These are phyloP conservation scores for Phialocephala subalpina DNA, from an alignment of 2,329 filamentous ascomycete species.

Conservation along the genomic window DNA sequence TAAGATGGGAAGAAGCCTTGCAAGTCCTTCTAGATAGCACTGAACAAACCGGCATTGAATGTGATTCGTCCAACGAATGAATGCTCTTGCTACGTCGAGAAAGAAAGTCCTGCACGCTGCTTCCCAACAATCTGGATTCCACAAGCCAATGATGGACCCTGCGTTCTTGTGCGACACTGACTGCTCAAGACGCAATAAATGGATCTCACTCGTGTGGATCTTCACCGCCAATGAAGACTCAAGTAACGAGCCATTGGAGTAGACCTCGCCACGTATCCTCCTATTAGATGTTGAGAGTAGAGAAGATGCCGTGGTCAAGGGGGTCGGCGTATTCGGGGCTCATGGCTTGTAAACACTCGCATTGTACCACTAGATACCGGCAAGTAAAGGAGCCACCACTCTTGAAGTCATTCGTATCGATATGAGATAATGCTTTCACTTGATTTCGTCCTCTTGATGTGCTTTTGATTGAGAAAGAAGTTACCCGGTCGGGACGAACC, in stretches of 20 bases:
- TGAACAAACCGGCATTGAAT: background rate
- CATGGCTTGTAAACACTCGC: background rate
- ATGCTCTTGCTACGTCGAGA: background rate
- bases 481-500: background rate
- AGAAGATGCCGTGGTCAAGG: background rate
- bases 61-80: background rate
- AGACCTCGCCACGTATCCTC: background rate
- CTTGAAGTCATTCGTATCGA: background rate
- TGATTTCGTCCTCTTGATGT: constrained; percentile 3
- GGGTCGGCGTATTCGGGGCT: background rate
- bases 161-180: background rate
- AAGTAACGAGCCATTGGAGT: background rate
- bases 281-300: background rate
- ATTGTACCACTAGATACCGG: constrained; percentile 1
- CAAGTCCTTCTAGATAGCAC: background rate
- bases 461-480: background rate
- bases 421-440: background rate
- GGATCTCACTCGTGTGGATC: too few relatives aligned
- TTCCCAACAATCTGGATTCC: background rate
- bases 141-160: background rate
- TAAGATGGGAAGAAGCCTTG: background rate
- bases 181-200: background rate
- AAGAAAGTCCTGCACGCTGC: background rate
- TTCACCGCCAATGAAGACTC: background rate
- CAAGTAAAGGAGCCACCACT: background rate